A percentile compares a stretch with the other conserved stretches of the same genome.
Evolutionary conservation across 2,329 filamentous ascomycete species (phyloP).

Genomic region (Raffaelea albimanens): DNA sequence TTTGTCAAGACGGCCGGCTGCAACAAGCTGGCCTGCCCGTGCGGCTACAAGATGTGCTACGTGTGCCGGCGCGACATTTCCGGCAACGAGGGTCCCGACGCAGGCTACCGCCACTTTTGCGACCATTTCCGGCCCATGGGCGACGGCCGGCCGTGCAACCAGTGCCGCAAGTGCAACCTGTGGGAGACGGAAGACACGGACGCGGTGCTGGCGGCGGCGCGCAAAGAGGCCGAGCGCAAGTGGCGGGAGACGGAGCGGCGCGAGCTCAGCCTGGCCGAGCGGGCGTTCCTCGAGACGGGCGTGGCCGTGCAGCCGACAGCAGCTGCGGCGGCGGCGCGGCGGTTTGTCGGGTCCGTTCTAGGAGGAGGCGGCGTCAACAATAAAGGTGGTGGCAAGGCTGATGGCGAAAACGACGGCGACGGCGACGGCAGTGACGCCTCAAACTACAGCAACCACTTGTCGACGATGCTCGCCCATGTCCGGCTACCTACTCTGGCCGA

Average conservation of each 20-base stretch:
- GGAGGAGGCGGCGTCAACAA: background rate
- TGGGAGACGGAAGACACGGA: conserved; percentile 70
- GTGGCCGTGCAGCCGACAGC: conserved; percentile 15
- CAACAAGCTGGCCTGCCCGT: conserved; percentile 94
- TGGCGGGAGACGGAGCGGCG: conserved; percentile 59
- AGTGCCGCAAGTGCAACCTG: conserved; percentile 75
- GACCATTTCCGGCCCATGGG: conserved; percentile 84
- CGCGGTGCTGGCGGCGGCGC: conserved; percentile 56
- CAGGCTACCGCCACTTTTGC: conserved; percentile 91
- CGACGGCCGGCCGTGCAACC: conserved; percentile 58
- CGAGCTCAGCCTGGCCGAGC: conserved; percentile 44
- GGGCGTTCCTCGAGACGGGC: conserved; percentile 47
- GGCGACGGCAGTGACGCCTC: background rate
- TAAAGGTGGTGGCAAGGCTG: too few species aligned
- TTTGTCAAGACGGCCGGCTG: conserved; percentile 93
- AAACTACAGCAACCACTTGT: background rate
- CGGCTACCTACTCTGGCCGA: conserved; percentile 29
- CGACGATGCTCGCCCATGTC: conserved; percentile 10
- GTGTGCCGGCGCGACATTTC: conserved; percentile 73
- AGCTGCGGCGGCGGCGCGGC: background rate
- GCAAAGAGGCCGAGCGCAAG: conserved; percentile 59
- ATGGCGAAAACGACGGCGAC: conserved; percentile 7
- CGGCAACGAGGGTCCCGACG: conserved; percentile 31
- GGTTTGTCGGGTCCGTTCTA: conserved; percentile 2
- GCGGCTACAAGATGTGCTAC: conserved; percentile 97